Base-by-base conservation (phyloP, 2,329 filamentous ascomycete species). In the Knufia petricola region DNA sequence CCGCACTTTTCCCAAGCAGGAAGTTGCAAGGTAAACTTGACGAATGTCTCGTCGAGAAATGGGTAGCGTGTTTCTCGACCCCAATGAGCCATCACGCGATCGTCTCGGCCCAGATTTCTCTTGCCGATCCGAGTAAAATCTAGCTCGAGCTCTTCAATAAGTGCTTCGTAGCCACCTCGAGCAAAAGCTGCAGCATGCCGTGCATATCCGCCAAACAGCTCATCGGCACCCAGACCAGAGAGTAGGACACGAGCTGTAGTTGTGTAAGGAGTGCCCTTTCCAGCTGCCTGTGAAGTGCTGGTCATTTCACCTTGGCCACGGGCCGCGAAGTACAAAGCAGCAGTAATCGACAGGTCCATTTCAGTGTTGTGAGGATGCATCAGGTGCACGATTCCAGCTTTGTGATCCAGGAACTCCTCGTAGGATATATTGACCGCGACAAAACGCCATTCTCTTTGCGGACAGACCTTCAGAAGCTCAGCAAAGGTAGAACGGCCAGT, bases 291-390 rank as follows among this genome's bases (percentile, higher is more conserved):
- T 3, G 58, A 48, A 9, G 52, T 13, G 2, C 56, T 49, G 9
- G 52, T 19, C 32, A 73, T 69, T 15, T 64, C 55, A 0, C 83
- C 87, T 44, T 69, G 64, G 1, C 88, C 90, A 32, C 87, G 78
- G 0, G 90, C 82, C 4, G 92, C 88, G 69, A 98, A 98, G 65
- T 95, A 96, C n/a, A 98, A 73, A 0, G 92, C 92, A 58, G 78
- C 84, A 0, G 86, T 85, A 58, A 98, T 98, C 2, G 92, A 98
- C 1, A 98, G 73, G 60, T 98, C 92, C 92, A 98, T 98, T 66
- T 98, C 92, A 0, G 92, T 98, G 57, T 95, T 90, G 66, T 98
- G 92, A 0, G 92, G 92, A 57, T 84, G 75, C 64, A 98, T 95
- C 15, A 98, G 72, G 1, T 78, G 75, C 31, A 89, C 76, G 17